phyloP scores from a whole-genome alignment of 1,284 basidiomycete species.

The Boletus sp. region DNA sequence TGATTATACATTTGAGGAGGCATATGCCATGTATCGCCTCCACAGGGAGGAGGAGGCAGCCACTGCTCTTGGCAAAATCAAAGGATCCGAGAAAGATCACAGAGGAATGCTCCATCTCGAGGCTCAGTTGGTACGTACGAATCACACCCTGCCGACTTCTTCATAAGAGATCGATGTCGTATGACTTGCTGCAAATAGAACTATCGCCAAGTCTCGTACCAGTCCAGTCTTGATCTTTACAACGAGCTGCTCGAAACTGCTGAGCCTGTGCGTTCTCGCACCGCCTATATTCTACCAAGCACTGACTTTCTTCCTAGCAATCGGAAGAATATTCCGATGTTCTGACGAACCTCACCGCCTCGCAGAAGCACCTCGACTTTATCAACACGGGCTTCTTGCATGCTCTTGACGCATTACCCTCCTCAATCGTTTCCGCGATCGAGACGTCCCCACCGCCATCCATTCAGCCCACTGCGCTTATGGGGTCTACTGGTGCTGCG shows the following conservation, averaged over 20 bases:
- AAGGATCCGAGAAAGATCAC: slow-evolving; percentile 46
- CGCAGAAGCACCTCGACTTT: slow-evolving; percentile 80
- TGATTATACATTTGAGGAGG: slow-evolving; percentile 61
- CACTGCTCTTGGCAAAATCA: slow-evolving; percentile 51
- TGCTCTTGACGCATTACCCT: slow-evolving; percentile 57
- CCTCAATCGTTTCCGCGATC: slow-evolving; percentile 49
- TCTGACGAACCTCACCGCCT: slow-evolving; percentile 76
- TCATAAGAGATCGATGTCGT: slow-evolving; percentile 21
- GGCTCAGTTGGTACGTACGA: slow-evolving; percentile 72
- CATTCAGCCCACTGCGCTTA: slow-evolving; percentile 36
- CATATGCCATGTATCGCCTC: slow-evolving; percentile 80
- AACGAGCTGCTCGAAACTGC: slow-evolving; percentile 74
- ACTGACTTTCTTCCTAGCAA: slow-evolving; percentile 43
- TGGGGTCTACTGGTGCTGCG: slow-evolving; percentile 31
- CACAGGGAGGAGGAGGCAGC: slow-evolving; percentile 70
- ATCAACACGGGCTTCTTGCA: slow-evolving; percentile 67
- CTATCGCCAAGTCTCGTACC: slow-evolving; percentile 77
- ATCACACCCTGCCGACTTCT: slow-evolving; percentile 1
- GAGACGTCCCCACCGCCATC: slow-evolving; percentile 62
- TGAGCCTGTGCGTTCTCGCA: slow-evolving; percentile 54
- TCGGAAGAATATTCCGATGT: slow-evolving; percentile 88
- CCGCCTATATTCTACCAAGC: slow-evolving; percentile 2
- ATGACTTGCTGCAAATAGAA: slow-evolving; percentile 42
- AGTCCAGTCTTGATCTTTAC: slow-evolving; percentile 71
- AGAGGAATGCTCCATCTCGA: slow-evolving; percentile 76